Evolutionary conservation across 768 basidiomycete genomes (phyloP).

Genomic region (Sporobolomyces roseus): DNA sequence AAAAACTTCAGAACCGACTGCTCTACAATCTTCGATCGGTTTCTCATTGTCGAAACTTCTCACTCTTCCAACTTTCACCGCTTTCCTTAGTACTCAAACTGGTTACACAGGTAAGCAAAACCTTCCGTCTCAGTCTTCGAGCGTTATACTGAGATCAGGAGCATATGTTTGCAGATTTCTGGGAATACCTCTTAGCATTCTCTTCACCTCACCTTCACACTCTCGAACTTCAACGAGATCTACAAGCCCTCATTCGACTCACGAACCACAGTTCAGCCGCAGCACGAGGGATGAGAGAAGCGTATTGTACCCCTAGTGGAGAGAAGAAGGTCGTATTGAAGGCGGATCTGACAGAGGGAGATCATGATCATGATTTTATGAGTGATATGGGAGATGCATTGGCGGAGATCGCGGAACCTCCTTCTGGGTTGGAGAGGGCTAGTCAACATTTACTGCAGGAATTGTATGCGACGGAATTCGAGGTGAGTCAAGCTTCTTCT

Average conservation of each 20-base stretch:
- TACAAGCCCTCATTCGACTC: neutral
- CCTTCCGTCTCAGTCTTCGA: neutral
- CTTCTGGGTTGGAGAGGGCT: slow-evolving; percentile 15
- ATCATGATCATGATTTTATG: slow-evolving; percentile 9
- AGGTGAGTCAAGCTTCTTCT: slow-evolving; percentile 8
- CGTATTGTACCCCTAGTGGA: slow-evolving; percentile 6
- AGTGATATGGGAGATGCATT: slow-evolving; percentile 17
- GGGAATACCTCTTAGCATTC: slow-evolving; percentile 12
- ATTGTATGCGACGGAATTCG: slow-evolving; percentile 22
- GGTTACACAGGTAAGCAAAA: slow-evolving; percentile 13
- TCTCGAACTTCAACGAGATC: slow-evolving; percentile 19
- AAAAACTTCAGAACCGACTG: slow-evolving; percentile 3
- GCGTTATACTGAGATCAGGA: neutral
- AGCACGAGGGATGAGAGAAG: slow-evolving; percentile 16
- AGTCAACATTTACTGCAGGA: slow-evolving; percentile 4
- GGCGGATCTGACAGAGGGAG: neutral
- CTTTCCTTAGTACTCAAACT: neutral
- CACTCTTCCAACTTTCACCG: slow-evolving; percentile 5
- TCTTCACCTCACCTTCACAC: slow-evolving; percentile 7
- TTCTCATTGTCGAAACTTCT: slow-evolving; percentile 17
- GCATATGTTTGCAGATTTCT: neutral
- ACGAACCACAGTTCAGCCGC: neutral
- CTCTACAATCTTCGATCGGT: slow-evolving; percentile 16
- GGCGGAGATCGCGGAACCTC: slow-evolving; percentile 6
- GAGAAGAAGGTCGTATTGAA: slow-evolving; percentile 15